Evolutionary conservation across 1,284 basidiomycete genomes (phyloP), one percentile per base, ranked within the genome.

Genomic region (Cutaneotrichosporon spelunceum): DNA sequence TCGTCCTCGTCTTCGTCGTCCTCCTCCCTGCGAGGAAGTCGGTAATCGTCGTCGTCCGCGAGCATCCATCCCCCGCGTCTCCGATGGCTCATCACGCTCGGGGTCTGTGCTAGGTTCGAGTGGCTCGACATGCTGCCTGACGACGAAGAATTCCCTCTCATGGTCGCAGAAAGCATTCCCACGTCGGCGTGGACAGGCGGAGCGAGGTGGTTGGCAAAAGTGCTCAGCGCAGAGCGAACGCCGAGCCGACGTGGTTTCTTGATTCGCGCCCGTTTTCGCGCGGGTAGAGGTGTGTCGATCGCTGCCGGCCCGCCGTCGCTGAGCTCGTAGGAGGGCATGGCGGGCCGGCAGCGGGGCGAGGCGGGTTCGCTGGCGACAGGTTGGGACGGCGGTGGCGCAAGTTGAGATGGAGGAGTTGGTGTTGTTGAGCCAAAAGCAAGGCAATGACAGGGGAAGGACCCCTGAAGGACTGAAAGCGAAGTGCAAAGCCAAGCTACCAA

Each of bases 31-130:
- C 33, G 21, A n/a, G 53, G 27, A 19, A 4, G 13, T 34, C 52
- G 34, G 14, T 53, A 53, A 21, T 36, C 21, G 11, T 16, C 52
- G 23, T 53, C 34, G 13, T 53, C 52, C 11, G 52, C 52, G 21
- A 53, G 52, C 52, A 53, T 36, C 52, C 52, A 53, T 23, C 52
- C 52, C 2, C 52, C 52, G 4, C 45, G 39, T 19, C 19, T 36
- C 34, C 34, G 34, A 10, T 36, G 39, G 16, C 19, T 42, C 5
- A 7, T 42, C 16, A 7, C 19, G 19, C 39, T 42, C 19, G 8
- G 19, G 6, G 27, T 30, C 7, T 27, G 48, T 8, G 27, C 48
- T 2, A 50, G 27, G 14, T 50, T 50, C 6, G 48, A 50, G 27
- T 19, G 26, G 26, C 24, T 27, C 48, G 48, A 50, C 6, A 50